Evolutionary conservation across 1,284 basidiomycete genomes (phyloP).

Genomic region (Apiotrichum akiyoshidainum): DNA sequence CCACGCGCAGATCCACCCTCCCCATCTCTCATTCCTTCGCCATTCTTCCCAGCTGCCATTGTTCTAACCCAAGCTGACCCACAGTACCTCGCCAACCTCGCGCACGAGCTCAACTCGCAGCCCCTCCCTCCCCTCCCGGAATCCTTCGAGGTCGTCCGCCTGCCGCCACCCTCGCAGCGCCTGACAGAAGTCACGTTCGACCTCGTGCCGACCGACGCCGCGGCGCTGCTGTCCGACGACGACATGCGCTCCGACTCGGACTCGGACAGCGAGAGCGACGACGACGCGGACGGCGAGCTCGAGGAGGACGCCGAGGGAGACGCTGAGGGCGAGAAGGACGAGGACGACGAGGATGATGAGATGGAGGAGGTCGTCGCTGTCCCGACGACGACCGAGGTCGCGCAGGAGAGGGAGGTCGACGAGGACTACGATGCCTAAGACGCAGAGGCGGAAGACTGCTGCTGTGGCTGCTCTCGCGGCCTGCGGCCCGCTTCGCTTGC

Average conservation of each 20-base stretch:
- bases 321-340: constrained; percentile 27
- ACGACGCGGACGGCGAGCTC: constrained; percentile 22
- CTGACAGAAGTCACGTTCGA: constrained; percentile 90
- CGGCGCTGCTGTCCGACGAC: constrained; percentile 19
- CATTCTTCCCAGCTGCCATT: too few species aligned
- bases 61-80: constrained; percentile 16
- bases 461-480: not conserved
- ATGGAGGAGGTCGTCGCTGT: constrained; percentile 41
- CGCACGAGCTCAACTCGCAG: constrained; percentile 82
- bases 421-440: constrained; percentile 45
- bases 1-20: too few species aligned
- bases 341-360: constrained; percentile 36
- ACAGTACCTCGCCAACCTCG: constrained; percentile 83
- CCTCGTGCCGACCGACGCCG: constrained; percentile 79
- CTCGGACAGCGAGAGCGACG: constrained; percentile 23
- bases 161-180: constrained; percentile 66
- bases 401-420: constrained; percentile 35
- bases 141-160: constrained; percentile 82
- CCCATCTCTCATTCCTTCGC: too few species aligned
- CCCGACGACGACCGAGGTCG: not conserved
- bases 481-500: not conserved
- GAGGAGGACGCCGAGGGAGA: constrained; percentile 20
- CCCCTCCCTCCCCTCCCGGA: constrained; percentile 92
- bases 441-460: not conserved
- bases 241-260: constrained; percentile 29